Conservation (phyloP, 176 grass and related monocot genomes). For the Typha latifolia region DNA sequence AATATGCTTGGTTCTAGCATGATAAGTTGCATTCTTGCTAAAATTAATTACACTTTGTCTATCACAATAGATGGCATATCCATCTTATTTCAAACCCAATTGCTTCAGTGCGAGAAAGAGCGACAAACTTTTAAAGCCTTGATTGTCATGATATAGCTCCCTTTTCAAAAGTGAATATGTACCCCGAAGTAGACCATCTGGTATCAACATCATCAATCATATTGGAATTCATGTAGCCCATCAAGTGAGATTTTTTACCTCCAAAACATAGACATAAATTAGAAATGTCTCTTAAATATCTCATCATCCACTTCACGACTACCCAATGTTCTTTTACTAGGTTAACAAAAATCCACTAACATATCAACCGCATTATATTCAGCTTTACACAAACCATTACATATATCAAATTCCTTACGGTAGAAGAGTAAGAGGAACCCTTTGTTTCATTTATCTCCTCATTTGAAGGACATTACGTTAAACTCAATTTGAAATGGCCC, state of each 20-base stretch:
- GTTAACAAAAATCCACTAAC: constrained; percentile 6
- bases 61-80: background rate
- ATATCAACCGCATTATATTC: background rate
- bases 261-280: constrained; percentile 1
- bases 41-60: background rate
- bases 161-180: background rate
- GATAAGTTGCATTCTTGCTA: background rate
- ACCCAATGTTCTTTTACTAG: background rate
- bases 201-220: background rate
- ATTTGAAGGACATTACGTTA: background rate
- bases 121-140: too few species aligned
- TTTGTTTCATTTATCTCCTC: background rate
- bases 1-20: background rate
- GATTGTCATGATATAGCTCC: background rate
- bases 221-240: background rate
- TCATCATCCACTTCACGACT: background rate
- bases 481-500: background rate
- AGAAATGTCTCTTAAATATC: background rate
- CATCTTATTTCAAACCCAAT: background rate
- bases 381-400: background rate
- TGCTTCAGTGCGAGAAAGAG: background rate
- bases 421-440: background rate
- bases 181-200: background rate
- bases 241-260: background rate
- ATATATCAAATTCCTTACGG: constrained; percentile 3